phyloP scores from a whole-genome alignment of 2,329 filamentous ascomycete species.

The Ophiostoma montium region DNA sequence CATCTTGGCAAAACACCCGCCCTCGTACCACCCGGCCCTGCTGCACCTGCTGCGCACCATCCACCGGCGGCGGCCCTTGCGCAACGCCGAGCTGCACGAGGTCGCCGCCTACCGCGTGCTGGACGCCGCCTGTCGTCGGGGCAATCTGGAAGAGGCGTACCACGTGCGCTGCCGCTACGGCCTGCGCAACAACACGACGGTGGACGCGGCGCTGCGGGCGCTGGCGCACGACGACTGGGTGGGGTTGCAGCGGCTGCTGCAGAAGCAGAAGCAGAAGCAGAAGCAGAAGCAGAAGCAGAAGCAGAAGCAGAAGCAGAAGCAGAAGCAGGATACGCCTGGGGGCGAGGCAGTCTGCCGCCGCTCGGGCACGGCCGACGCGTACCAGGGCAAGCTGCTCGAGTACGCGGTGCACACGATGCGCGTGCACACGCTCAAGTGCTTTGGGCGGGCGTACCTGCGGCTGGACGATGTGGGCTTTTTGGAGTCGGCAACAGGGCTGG shows the following conservation, averaged over 20 bases:
- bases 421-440: conserved; percentile 68
- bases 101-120: conserved; percentile 70
- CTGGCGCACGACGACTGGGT: conserved; percentile 75
- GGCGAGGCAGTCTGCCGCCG: too few relatives aligned
- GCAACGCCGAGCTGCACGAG: conserved; percentile 60
- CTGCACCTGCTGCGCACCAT: conserved; percentile 62
- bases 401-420: conserved; percentile 65
- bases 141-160: conserved; percentile 61
- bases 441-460: conserved; percentile 67
- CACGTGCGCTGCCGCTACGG: conserved; percentile 45
- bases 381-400: conserved; percentile 66
- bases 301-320: background rate
- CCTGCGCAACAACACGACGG: conserved; percentile 53
- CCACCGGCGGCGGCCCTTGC: conserved; percentile 53
- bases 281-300: background rate
- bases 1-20: conserved; percentile 66
- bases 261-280: conserved; percentile 17
- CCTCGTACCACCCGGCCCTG: conserved; percentile 82
- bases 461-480: conserved; percentile 51
- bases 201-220: conserved; percentile 54
- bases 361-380: conserved; percentile 53
- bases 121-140: conserved; percentile 75
- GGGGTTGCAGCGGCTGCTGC: conserved; percentile 56
- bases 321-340: too few relatives aligned
- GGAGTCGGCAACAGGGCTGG: conserved; percentile 50